These are phyloP conservation scores for Talaromyces sp. DNA, from an alignment of 2,329 filamentous ascomycete species.

Conservation along the genomic window DNA sequence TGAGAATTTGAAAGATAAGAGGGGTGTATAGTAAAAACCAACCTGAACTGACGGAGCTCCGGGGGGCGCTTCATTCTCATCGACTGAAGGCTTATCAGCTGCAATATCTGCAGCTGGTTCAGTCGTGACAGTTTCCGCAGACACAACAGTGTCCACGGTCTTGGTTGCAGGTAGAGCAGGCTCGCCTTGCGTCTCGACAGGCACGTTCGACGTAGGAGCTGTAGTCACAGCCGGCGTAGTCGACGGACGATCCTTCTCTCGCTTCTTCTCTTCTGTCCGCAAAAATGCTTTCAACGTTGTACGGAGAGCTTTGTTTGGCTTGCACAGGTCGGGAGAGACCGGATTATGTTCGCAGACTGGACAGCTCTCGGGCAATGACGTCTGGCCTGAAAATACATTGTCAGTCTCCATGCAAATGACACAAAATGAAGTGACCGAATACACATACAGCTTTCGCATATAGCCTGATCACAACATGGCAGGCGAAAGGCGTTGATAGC, in stretches of 20 bases:
- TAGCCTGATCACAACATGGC: constrained; percentile 91
- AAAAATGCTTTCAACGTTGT: constrained; percentile 90
- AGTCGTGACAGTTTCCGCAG: neutral
- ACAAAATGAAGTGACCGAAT: neutral
- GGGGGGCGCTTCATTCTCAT: neutral
- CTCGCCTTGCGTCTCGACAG: constrained; percentile 11
- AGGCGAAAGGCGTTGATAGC: constrained; percentile 87
- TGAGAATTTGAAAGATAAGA: neutral
- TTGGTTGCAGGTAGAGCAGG: neutral
- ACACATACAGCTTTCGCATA: constrained; percentile 79
- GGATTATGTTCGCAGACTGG: constrained; percentile 92
- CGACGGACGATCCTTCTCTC: constrained; percentile 58
- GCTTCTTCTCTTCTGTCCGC: constrained; percentile 86
- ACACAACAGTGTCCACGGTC: neutral
- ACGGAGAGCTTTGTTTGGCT: constrained; percentile 82
- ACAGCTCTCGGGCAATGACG: constrained; percentile 71
- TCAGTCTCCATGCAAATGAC: neutral
- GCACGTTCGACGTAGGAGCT: constrained; percentile 18
- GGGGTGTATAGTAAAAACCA: neutral
- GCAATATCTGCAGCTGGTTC: neutral
- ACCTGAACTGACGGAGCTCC: constrained; percentile 2
- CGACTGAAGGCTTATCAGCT: neutral
- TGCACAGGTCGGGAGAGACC: constrained; percentile 80
- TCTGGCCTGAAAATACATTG: constrained; percentile 58
- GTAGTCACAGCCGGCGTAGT: constrained; percentile 32